Conservation (phyloP, 192 early-diverging fungal genomes). For the Chytriomyces confervae region DNA sequence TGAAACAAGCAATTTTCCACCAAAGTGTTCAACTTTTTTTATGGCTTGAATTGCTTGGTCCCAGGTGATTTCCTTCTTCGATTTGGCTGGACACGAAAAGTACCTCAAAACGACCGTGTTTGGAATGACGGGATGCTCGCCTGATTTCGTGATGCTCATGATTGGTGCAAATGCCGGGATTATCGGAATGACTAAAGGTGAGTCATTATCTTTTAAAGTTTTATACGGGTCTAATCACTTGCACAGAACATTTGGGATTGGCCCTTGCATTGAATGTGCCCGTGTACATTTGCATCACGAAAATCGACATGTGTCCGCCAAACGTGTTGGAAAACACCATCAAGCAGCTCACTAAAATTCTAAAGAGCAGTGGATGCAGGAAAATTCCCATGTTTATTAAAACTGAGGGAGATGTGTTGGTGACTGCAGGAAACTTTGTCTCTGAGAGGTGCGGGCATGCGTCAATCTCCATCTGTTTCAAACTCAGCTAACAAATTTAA, state of each 20-base stretch:
- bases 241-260: slow-evolving; percentile 75
- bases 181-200: slow-evolving; percentile 86
- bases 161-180: slow-evolving; percentile 73
- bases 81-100: slow-evolving; percentile 88
- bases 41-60: not conserved
- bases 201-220: not conserved
- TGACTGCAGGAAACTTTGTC: slow-evolving; percentile 81
- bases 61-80: slow-evolving; percentile 78
- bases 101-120: slow-evolving; percentile 90
- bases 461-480: not conserved
- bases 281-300: slow-evolving; percentile 84
- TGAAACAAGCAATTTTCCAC: too few species aligned
- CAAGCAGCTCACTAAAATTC: slow-evolving; percentile 78
- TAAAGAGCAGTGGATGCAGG: slow-evolving; percentile 87
- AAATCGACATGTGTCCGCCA: slow-evolving; percentile 91
- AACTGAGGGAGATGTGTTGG: slow-evolving; percentile 74
- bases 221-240: not conserved
- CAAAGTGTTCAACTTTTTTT: slow-evolving; percentile 12
- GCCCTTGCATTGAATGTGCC: slow-evolving; percentile 82
- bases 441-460: slow-evolving; percentile 61
- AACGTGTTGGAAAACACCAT: slow-evolving; percentile 84
- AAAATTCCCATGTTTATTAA: slow-evolving; percentile 90
- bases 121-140: slow-evolving; percentile 86
- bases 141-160: slow-evolving; percentile 87
- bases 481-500: slow-evolving; percentile 1